A percentile compares a stretch with the other conserved stretches of the same genome.
phyloP scores from a whole-genome alignment of 257 asterid species.

The Paraleonurus japonicus region DNA sequence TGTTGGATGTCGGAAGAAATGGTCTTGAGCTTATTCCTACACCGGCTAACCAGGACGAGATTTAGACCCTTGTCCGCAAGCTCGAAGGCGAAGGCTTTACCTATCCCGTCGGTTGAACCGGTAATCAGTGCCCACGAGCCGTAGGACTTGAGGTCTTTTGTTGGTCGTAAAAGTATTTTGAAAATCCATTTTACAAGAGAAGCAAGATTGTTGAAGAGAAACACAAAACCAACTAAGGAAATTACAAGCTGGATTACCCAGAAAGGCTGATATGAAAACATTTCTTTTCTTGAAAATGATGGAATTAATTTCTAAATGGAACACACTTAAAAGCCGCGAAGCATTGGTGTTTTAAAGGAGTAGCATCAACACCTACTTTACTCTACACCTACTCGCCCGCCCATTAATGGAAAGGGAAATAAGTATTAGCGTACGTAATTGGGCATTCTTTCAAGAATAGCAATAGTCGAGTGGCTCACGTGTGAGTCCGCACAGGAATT shows the following conservation, averaged over 20 bases:
- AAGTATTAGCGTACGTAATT: no score
- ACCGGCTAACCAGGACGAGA: slow-evolving; percentile 61
- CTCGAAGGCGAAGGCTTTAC: slow-evolving; percentile 65
- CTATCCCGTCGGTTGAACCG: slow-evolving; percentile 88
- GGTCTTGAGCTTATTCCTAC: slow-evolving; percentile 36
- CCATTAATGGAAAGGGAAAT: no score
- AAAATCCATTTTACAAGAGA: slow-evolving; percentile 48
- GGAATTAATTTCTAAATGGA: no score
- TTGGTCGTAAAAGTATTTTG: slow-evolving; percentile 35
- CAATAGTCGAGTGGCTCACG: no score
- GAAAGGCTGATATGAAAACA: no score
- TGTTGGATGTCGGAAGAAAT: slow-evolving; percentile 32
- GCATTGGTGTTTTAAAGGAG: no score
- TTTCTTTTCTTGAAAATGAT: no score
- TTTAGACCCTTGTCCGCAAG: slow-evolving; percentile 65
- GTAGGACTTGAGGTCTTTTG: slow-evolving; percentile 54
- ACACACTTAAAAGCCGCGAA: no score
- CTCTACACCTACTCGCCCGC: no score
- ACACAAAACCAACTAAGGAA: slow-evolving; percentile 50
- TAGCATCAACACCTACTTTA: no score
- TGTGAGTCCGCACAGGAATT: no score
- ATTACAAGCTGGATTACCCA: slow-evolving; percentile 48
- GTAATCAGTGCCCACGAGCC: slow-evolving; percentile 87
- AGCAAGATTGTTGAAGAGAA: slow-evolving; percentile 28
- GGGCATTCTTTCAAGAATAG: no score